Percentiles rank a stretch among this genome's conserved stretches.
Evolutionary conservation across 441 rosid species (phyloP).

Genomic region (Metrosideros polymorpha): DNA sequence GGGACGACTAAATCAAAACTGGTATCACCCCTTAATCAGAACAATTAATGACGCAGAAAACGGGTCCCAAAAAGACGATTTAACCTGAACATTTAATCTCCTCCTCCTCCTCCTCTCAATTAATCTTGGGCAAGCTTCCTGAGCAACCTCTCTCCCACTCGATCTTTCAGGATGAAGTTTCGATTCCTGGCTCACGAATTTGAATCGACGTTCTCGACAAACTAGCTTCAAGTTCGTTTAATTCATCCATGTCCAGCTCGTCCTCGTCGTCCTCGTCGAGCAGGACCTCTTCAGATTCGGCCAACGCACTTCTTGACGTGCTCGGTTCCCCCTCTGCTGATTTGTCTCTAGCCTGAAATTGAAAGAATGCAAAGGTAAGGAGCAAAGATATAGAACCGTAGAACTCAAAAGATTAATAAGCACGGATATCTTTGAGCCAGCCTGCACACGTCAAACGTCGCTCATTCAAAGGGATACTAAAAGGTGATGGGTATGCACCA

Average conservation of each 20-base stretch:
- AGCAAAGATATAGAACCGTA: background rate
- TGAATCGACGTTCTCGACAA: slow-evolving; percentile 71
- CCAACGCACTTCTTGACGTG: slow-evolving; percentile 11
- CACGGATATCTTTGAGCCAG: background rate
- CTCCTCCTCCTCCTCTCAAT: no score
- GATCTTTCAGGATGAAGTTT: slow-evolving; percentile 10
- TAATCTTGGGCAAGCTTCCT: background rate
- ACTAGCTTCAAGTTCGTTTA: slow-evolving; percentile 90
- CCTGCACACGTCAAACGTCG: background rate
- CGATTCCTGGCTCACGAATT: slow-evolving; percentile 34
- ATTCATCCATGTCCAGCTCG: slow-evolving; percentile 83
- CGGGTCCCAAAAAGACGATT: background rate
- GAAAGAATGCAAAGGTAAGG: background rate
- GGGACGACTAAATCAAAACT: background rate
- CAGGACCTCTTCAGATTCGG: slow-evolving; percentile 15
- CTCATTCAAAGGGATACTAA: background rate
- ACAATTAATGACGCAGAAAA: background rate
- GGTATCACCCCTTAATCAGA: background rate
- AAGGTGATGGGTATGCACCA: background rate
- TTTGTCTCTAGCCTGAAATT: slow-evolving; percentile 27
- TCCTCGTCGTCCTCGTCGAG: slow-evolving; percentile 30
- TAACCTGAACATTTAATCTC: background rate
- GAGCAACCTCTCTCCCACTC: background rate
- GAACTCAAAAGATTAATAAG: background rate
- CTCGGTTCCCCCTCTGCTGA: slow-evolving; percentile 35